Evolutionary conservation across 257 asterid species (phyloP).

Genomic region (Solanum bulbocastanum): DNA sequence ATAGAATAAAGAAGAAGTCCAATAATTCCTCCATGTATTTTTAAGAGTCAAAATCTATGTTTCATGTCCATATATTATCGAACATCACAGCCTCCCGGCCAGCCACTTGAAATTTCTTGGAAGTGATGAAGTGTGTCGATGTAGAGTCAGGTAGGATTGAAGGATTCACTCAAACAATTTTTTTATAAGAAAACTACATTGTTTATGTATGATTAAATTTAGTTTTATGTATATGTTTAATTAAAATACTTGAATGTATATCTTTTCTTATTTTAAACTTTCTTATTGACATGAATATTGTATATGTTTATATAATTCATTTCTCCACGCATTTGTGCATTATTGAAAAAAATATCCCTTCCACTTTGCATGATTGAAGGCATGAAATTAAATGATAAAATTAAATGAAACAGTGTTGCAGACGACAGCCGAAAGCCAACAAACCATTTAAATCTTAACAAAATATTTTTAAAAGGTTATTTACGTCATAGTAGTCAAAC

Average conservation of each 20-base stretch:
- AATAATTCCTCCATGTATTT: constrained; percentile 1
- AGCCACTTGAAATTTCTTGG: constrained; percentile 19
- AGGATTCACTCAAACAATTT: neutral
- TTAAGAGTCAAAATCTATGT: constrained; percentile 28
- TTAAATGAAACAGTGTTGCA: neutral
- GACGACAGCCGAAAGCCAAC: neutral
- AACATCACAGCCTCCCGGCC: constrained; percentile 33
- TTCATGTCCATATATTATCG: neutral
- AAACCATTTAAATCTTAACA: neutral
- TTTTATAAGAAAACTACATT: too few relatives aligned
- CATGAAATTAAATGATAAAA: neutral
- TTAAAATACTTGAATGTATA: too few relatives aligned
- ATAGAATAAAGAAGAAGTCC: neutral
- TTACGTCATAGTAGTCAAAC: neutral
- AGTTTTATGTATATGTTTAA: too few relatives aligned
- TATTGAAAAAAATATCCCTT: neutral
- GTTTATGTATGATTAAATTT: neutral
- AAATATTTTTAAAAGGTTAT: neutral
- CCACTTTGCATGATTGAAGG: neutral
- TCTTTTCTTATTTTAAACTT: neutral
- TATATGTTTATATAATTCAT: neutral
- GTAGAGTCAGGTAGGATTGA: neutral
- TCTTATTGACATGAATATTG: neutral
- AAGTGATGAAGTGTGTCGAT: neutral
- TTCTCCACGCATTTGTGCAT: neutral